These are phyloP conservation scores for Blepharisma undulans DNA, from an alignment of 169 alveolate species.

Conservation along the genomic window DNA sequence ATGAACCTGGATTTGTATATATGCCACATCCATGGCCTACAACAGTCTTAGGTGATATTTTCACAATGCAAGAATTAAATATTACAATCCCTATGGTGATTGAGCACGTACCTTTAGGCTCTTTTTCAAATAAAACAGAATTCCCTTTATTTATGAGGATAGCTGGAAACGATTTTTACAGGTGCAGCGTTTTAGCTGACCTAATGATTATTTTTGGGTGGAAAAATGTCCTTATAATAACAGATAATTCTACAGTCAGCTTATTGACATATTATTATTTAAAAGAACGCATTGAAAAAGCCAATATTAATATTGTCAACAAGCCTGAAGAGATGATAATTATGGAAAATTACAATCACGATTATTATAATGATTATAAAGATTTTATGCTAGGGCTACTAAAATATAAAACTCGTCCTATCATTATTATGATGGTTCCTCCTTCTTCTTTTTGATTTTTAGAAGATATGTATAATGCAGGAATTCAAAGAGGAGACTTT, in stretches of 20 bases:
- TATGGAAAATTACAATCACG: neutral
- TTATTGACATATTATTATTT: neutral
- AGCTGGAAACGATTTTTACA: neutral
- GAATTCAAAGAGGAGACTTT: neutral
- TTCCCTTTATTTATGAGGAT: neutral
- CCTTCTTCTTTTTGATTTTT: neutral
- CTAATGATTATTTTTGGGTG: neutral
- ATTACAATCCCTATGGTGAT: neutral
- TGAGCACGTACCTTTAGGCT: neutral
- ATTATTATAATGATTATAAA: neutral
- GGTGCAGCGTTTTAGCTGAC: neutral
- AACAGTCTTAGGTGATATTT: neutral
- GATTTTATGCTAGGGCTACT: neutral
- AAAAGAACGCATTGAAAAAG: neutral
- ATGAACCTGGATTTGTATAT: neutral
- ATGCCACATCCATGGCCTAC: neutral
- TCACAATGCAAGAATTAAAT: neutral
- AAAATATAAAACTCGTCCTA: neutral
- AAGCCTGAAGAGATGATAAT: neutral
- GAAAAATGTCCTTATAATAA: neutral
- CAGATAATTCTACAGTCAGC: neutral
- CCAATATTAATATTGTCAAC: neutral
- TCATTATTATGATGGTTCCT: neutral
- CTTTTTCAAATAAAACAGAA: neutral
- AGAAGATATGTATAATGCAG: neutral